A percentile compares a stretch with the other conserved stretches of the same genome.
Evolutionary conservation across 192 early-diverging fungal species (phyloP).

Genomic region (Backusella morwellensis): DNA sequence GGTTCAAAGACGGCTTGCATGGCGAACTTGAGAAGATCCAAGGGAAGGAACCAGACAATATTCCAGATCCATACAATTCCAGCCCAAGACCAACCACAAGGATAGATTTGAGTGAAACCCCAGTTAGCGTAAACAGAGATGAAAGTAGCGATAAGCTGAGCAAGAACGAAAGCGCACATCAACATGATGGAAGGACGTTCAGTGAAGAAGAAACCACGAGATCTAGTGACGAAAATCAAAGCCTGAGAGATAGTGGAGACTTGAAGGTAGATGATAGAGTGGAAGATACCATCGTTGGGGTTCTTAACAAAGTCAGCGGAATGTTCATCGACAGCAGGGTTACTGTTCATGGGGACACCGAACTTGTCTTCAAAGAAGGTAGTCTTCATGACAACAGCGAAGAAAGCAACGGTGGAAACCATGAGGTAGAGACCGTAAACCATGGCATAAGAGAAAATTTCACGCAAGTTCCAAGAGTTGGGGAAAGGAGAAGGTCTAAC

Average conservation of each 20-base stretch:
- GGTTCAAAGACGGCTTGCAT: slow-evolving; percentile 61
- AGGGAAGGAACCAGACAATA: slow-evolving; percentile 74
- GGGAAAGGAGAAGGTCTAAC: slow-evolving; percentile 76
- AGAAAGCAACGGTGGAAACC: slow-evolving; percentile 75
- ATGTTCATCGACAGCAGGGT: background rate
- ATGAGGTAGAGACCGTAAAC: slow-evolving; percentile 81
- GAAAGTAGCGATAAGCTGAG: slow-evolving; percentile 72
- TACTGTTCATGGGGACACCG: slow-evolving; percentile 16
- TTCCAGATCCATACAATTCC: slow-evolving; percentile 77
- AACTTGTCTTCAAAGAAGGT: slow-evolving; percentile 50
- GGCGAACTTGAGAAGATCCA: slow-evolving; percentile 78
- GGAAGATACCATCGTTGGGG: slow-evolving; percentile 59
- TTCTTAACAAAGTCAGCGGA: slow-evolving; percentile 29
- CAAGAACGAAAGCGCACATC: slow-evolving; percentile 62
- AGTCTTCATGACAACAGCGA: slow-evolving; percentile 57
- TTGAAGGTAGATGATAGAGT: slow-evolving; percentile 80
- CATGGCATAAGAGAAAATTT: slow-evolving; percentile 84
- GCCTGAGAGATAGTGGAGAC: slow-evolving; percentile 42
- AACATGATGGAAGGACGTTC: slow-evolving; percentile 72
- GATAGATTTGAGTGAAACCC: slow-evolving; percentile 71
- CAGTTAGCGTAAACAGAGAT: slow-evolving; percentile 85
- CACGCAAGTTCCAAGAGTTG: slow-evolving; percentile 85
- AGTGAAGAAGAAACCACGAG: slow-evolving; percentile 41
- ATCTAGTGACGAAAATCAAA: too few relatives aligned
- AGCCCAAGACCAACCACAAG: slow-evolving; percentile 75